Evolutionary conservation across 495 filamentous ascomycete species (phyloP).

Genomic region (Symbiotaphrina buchneri): DNA sequence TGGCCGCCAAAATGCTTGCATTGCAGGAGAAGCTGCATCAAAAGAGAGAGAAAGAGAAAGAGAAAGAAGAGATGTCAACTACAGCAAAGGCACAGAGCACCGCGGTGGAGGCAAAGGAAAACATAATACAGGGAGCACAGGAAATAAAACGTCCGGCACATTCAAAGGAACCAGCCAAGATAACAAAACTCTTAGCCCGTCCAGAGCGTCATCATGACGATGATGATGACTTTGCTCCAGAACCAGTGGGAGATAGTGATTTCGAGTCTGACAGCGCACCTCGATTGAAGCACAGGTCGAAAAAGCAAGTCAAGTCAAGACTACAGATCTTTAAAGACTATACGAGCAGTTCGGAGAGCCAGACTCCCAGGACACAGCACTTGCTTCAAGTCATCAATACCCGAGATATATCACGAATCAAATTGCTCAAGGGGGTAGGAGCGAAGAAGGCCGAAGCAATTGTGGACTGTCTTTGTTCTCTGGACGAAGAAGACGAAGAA

Average conservation of each 20-base stretch:
- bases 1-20: conserved; percentile 51
- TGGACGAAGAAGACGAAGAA: conserved; percentile 7
- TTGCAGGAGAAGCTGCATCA: conserved; percentile 35
- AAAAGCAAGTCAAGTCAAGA: too few relatives aligned
- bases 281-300: conserved; percentile 6
- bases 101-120: conserved; percentile 1
- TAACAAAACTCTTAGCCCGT: not conserved
- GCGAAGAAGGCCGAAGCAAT: conserved; percentile 30
- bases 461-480: conserved; percentile 23
- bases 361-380: conserved; percentile 44
- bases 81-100: not conserved
- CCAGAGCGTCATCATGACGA: not conserved
- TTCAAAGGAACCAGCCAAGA: too few relatives aligned
- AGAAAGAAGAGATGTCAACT: not conserved
- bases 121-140: conserved; percentile 1
- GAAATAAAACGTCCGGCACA: not conserved
- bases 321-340: conserved; percentile 9
- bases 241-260: not conserved
- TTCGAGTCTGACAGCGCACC: conserved; percentile 10
- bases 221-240: not conserved
- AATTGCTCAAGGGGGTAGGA: conserved; percentile 20
- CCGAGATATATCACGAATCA: conserved; percentile 43
- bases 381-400: conserved; percentile 76
- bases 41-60: conserved; percentile 13
- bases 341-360: too few relatives aligned